These are phyloP conservation scores for Lactarius hengduanensis DNA, from an alignment of 768 basidiomycete species.

Conservation along the genomic window DNA sequence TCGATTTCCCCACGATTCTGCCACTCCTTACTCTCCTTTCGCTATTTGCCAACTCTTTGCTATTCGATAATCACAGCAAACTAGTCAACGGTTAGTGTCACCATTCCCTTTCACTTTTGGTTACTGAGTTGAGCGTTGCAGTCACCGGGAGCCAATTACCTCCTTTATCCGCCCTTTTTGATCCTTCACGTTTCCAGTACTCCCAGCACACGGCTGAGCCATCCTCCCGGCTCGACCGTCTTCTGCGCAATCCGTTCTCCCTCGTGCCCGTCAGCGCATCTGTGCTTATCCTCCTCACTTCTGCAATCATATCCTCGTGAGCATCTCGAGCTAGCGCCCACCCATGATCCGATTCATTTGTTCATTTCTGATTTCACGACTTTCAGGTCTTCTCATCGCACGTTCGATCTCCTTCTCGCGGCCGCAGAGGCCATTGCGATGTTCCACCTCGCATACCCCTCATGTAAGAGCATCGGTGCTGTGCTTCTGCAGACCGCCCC, in stretches of 20 bases:
- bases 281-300: conserved; percentile 51
- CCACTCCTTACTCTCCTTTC: conserved; percentile 56
- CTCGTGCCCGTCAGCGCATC: conserved; percentile 62
- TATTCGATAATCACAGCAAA: conserved; percentile 63
- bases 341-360: background rate
- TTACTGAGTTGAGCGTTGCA: conserved; percentile 29
- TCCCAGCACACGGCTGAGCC: conserved; percentile 29
- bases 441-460: conserved; percentile 80
- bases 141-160: conserved; percentile 66
- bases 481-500: conserved; percentile 91
- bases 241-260: conserved; percentile 72
- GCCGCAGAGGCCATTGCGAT: conserved; percentile 73
- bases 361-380: background rate
- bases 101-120: background rate
- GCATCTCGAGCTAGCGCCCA: conserved; percentile 32
- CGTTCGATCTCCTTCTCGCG: conserved; percentile 85
- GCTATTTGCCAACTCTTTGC: conserved; percentile 52
- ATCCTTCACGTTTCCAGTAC: conserved; percentile 42
- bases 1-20: conserved; percentile 65
- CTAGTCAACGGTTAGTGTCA: conserved; percentile 57
- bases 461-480: conserved; percentile 79
- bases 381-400: conserved; percentile 53
- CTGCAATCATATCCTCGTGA: conserved; percentile 55
- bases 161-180: conserved; percentile 48
- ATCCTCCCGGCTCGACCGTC: conserved; percentile 25